phyloP scores from a whole-genome alignment of 1,284 basidiomycete species.

The Schizopora paradoxa region DNA sequence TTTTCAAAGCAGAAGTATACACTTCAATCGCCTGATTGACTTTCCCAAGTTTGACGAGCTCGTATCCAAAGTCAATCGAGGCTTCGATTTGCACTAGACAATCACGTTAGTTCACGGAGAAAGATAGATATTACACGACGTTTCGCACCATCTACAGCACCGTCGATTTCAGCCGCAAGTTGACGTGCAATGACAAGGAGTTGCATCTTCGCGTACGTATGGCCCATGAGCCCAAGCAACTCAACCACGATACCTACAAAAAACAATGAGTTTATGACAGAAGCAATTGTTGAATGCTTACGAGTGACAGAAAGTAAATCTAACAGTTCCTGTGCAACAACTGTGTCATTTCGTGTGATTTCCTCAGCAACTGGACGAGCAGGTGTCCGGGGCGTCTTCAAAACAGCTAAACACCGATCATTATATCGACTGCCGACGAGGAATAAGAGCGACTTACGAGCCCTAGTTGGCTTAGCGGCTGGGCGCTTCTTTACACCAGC shows the following conservation, averaged over 20 bases:
- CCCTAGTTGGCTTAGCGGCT: too few species aligned
- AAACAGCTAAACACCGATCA: too few species aligned
- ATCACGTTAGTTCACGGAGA: background rate
- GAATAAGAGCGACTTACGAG: too few species aligned
- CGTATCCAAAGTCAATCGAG: conserved; percentile 68
- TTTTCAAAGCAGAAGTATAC: conserved; percentile 50
- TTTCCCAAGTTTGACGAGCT: conserved; percentile 77
- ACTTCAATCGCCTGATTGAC: conserved; percentile 57
- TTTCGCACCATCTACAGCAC: conserved; percentile 6
- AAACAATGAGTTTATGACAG: conserved; percentile 18
- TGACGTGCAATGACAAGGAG: conserved; percentile 44
- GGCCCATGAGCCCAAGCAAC: conserved; percentile 61
- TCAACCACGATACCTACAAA: conserved; percentile 53
- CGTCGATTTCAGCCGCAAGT: conserved; percentile 28
- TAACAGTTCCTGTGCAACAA: too few species aligned
- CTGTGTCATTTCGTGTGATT: too few species aligned
- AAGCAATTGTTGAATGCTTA: too few species aligned
- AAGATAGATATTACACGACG: background rate
- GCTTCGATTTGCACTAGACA: conserved; percentile 55
- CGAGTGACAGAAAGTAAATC: conserved; percentile 36
- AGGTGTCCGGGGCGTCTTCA: too few species aligned
- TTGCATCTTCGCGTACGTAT: conserved; percentile 40
- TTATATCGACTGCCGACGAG: too few species aligned
- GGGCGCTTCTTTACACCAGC: too few species aligned
- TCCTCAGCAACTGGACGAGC: too few species aligned